Evolutionary conservation across 306 rosid genomes (phyloP).

Genomic region (Trifolium subterraneum): DNA sequence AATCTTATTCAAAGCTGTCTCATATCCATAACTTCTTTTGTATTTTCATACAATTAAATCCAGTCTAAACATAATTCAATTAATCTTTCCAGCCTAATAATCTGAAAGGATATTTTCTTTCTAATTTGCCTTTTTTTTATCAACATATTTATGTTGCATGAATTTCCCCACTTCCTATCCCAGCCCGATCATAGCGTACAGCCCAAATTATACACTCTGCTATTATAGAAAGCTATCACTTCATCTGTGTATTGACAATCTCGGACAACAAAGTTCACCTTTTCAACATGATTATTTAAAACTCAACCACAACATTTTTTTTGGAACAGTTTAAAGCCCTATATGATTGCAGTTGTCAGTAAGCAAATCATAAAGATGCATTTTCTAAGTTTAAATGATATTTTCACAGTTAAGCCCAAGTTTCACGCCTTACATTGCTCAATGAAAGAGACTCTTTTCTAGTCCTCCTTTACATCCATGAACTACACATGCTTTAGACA

Average conservation of each 20-base stretch:
- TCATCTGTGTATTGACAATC: slow-evolving; percentile 1
- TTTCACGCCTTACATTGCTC: not conserved
- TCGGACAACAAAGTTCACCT: not conserved
- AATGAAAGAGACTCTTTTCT: not conserved
- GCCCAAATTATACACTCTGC: not conserved
- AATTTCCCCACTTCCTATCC: not conserved
- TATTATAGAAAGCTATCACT: not conserved
- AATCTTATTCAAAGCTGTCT: not conserved
- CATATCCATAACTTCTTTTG: not conserved
- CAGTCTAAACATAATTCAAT: not conserved
- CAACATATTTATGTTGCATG: not conserved
- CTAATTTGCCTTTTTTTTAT: not conserved
- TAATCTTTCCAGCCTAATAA: slow-evolving; percentile 4
- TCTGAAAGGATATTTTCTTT: not conserved
- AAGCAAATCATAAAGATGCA: slow-evolving; percentile 6
- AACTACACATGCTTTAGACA: not conserved
- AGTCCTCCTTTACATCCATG: not conserved
- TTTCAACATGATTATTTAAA: not conserved
- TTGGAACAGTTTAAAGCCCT: not conserved
- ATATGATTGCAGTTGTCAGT: not conserved
- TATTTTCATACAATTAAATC: not conserved
- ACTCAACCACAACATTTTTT: not conserved
- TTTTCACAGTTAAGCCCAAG: slow-evolving; percentile 4
- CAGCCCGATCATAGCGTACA: slow-evolving; percentile 1
- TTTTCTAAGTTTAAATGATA: not conserved